Base-by-base conservation (phyloP, 306 rosid species). In the Biancaea sappan region DNA sequence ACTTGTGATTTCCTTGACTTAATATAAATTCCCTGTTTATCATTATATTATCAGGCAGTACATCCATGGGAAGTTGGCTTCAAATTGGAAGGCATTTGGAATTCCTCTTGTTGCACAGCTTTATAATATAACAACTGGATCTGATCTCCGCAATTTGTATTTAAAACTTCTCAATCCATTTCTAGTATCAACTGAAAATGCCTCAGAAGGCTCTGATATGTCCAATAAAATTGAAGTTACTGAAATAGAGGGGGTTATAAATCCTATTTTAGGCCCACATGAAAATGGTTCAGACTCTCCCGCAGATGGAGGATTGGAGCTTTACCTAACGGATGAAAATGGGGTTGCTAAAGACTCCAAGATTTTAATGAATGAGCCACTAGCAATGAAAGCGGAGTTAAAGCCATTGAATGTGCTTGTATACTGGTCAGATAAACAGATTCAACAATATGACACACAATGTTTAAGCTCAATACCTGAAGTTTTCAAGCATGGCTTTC, bases 31-130 rank as follows among this genome's bases (percentile, higher is more conserved):
- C 48, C 32, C 81, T 77, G 46, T 77, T 80, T 70, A 71, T 8
- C 80, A 74, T n/a, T n/a, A n/a, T n/a, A n/a, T n/a, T n/a, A n/a
- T 48, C 91, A 94, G 99, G 92, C 96, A 80, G 79, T 77, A 80
- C 81, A 28, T 86, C 65, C 81, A 66, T 75, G 97, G 99, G 78
- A 92, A 87, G 61, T 72, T 25, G 78, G 77, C 77, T 64, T 77
- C 90, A 52, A 88, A 81, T 71, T 89, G 90, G 87, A 93, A 87
- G 89, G 81, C 92, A 35, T 93, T 92, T 88, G 99, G 99, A 75
- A 85, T 94, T 87, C 99, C 99, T 68, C 85, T 90, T 67, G 90
- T 83, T 52, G 81, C 86, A 70, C 81, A 90, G 78, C 86, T 87
- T 25, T 37, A 75, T 72, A 80, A 80, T 83, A 66, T 71, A 43